A percentile compares a stretch with the other conserved stretches of the same genome.
phyloP scores from a whole-genome alignment of 208 protist genomes.

The Leishmania lainsoni region DNA sequence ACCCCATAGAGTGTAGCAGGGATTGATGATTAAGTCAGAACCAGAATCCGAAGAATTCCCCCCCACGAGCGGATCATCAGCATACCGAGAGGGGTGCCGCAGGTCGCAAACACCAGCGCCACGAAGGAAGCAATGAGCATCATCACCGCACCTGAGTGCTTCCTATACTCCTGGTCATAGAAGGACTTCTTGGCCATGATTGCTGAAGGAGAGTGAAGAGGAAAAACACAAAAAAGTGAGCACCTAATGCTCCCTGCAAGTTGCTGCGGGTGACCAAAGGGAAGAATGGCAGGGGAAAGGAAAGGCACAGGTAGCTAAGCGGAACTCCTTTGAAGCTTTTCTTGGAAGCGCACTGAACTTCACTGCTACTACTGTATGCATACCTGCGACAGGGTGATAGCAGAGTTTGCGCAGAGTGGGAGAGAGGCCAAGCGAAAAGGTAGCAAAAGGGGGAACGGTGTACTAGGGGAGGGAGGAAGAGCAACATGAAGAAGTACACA shows the following conservation, averaged over 20 bases:
- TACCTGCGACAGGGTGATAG: neutral
- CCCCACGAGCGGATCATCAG: constrained; percentile 33
- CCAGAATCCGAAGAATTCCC: neutral
- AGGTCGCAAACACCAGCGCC: constrained; percentile 38
- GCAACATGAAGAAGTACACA: neutral
- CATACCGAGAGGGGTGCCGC: constrained; percentile 51
- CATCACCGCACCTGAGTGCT: constrained; percentile 57
- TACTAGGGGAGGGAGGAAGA: neutral
- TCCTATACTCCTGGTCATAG: constrained; percentile 52
- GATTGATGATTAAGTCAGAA: neutral
- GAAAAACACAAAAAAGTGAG: neutral
- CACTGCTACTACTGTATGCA: neutral
- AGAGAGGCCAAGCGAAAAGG: neutral
- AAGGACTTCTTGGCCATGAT: constrained; percentile 54
- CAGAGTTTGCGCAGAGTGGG: neutral
- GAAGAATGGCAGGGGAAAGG: neutral
- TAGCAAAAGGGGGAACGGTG: neutral
- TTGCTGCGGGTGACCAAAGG: neutral
- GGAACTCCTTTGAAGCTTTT: neutral
- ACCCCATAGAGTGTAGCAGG: constrained; percentile 72
- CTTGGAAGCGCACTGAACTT: neutral
- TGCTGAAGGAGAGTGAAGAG: neutral
- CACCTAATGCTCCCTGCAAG: neutral
- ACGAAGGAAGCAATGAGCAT: constrained; percentile 51
- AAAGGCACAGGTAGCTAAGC: neutral